Evolutionary conservation across 495 filamentous ascomycete genomes (phyloP).

Genomic region (Neurospora sp.): DNA sequence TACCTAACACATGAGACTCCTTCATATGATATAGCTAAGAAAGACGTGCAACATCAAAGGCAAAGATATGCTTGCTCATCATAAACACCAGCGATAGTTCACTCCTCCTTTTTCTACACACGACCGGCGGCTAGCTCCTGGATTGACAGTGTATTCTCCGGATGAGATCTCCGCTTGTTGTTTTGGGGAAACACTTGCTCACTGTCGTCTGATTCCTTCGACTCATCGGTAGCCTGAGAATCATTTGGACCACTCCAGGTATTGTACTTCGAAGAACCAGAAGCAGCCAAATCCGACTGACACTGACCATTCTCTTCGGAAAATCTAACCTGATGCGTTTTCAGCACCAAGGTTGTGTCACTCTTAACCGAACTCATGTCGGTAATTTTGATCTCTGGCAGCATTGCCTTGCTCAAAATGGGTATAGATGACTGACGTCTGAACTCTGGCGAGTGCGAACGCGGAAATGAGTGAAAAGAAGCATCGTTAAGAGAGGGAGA

Average conservation of each 20-base stretch:
- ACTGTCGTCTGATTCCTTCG: background rate
- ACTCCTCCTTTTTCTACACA: background rate
- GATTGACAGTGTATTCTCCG: background rate
- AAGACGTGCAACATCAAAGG: background rate
- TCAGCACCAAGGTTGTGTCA: background rate
- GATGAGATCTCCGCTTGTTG: background rate
- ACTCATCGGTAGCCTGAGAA: background rate
- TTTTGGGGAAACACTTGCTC: background rate
- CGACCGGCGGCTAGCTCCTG: background rate
- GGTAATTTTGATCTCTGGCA: background rate
- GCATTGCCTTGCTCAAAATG: background rate
- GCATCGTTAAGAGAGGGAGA: conserved; percentile 9
- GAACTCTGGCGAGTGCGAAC: background rate
- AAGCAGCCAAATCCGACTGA: background rate
- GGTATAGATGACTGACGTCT: background rate
- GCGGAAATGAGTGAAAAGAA: conserved; percentile 18
- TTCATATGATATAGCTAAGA: background rate
- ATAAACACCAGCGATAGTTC: background rate
- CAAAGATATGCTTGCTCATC: background rate
- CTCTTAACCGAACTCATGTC: background rate
- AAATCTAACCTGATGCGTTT: background rate
- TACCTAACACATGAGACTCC: background rate
- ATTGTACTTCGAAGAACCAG: background rate
- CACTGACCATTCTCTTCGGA: background rate
- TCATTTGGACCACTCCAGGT: background rate